Evolutionary conservation across 1,284 basidiomycete genomes (phyloP), one percentile per base, ranked within the genome.

Genomic region (Vanrija pseudolonga): DNA sequence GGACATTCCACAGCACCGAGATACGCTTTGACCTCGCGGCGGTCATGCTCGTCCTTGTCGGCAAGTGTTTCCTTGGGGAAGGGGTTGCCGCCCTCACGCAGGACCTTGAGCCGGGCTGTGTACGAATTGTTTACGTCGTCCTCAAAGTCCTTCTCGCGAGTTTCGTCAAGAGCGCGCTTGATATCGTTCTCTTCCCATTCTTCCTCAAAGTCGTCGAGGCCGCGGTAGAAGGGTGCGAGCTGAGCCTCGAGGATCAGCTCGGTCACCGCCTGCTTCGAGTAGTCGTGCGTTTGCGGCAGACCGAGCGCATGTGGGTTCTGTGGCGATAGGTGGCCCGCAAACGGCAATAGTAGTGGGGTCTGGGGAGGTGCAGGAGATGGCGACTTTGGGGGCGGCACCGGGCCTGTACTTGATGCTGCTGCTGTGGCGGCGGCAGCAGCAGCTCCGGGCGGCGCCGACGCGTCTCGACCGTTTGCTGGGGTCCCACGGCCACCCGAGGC

Each of bases 191-290:
- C 85, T 61, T 88, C 85, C 88, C 90, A 94, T 52, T 83, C 82
- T 14, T 88, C 86, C 26, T 89, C 86, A 69, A 89, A 97, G 62
- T 98, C 95, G 68, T 98, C 93, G 26, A 96, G 81, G 4, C 94
- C 93, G 43, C 90, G 84, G 76, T 97, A 98, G 78, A 98, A 98
- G 0, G 96, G 96, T 0, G 93, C 91, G 23, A 98, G 83, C 68
- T 84, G 86, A 69, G 91, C 86, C 60, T 89, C 86, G 65, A 88
- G 80, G 74, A 98, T 94, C 69, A 91, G 83, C 70, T 88, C 85
- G 50, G 88, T 86, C 56, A 96, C 93, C 57, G 90, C 79, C 56
- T 84, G 76, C 66, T 95, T 89, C 71, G 90, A 89, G 85, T 93
- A 98, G 77, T 98, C 94, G 70, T 85, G 83, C 38, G 83, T 79